Conservation (phyloP, 2,329 filamentous ascomycete genomes). For the Pseudogymnoascus sp. region DNA sequence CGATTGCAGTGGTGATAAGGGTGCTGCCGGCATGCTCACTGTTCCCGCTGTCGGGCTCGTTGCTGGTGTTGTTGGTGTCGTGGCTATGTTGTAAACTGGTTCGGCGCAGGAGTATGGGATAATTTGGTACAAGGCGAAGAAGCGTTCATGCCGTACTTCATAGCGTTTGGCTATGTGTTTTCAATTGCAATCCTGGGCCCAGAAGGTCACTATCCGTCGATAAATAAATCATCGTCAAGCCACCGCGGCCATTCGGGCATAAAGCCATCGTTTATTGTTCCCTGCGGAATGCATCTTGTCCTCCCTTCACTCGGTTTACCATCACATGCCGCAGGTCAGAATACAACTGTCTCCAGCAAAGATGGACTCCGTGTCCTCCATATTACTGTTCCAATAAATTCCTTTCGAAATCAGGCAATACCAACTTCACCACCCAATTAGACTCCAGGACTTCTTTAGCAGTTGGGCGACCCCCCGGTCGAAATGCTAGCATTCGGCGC, state of each 20-base stretch:
- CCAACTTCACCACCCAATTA: background rate
- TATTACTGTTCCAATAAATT: background rate
- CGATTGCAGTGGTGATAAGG: background rate
- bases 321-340: background rate
- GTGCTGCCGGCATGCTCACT: background rate
- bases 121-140: background rate
- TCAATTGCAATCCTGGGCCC: background rate
- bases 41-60: background rate
- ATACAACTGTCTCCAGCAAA: background rate
- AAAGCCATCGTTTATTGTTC: background rate
- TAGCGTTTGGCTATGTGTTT: background rate
- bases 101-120: background rate
- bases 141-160: background rate
- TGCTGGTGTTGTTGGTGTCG: background rate
- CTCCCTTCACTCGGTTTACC: background rate
- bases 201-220: background rate
- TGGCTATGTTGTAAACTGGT: background rate
- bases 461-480: background rate
- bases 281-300: background rate
- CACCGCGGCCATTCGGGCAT: background rate
- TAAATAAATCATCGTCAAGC: background rate
- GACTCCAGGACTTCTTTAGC: background rate
- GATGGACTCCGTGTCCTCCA: too few relatives aligned
- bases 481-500: background rate
- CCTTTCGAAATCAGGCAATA: background rate